Conservation (phyloP, 2,329 filamentous ascomycete genomes). For the Gyromitra esculenta region DNA sequence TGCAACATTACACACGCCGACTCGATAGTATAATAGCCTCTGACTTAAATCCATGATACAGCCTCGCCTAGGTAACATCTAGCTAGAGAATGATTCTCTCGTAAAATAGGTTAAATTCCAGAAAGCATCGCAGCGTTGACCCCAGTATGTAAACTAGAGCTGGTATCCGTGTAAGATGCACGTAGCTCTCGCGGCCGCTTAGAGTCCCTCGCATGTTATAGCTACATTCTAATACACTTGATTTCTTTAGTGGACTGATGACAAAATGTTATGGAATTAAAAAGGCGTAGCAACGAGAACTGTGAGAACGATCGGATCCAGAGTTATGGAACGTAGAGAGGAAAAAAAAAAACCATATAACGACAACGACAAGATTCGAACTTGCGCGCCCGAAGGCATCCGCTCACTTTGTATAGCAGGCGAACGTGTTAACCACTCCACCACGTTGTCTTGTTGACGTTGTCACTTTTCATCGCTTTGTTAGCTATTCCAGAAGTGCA, state of each 20-base stretch:
- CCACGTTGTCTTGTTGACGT: constrained; percentile 50
- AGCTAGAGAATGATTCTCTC: background rate
- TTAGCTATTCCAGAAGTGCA: background rate
- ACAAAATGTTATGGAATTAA: too few relatives aligned
- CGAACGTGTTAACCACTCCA: constrained; percentile 57
- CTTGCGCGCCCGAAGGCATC: constrained; percentile 56
- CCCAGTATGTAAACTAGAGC: too few relatives aligned
- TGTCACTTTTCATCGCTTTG: background rate
- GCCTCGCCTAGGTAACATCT: background rate
- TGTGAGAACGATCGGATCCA: background rate
- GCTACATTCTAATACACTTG: too few relatives aligned
- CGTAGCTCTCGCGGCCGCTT: too few relatives aligned
- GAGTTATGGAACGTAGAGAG: too few relatives aligned
- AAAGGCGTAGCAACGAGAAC: background rate
- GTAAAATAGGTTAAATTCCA: too few relatives aligned
- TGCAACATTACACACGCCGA: background rate
- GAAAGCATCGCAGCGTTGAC: too few relatives aligned
- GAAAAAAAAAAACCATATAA: constrained; percentile 26
- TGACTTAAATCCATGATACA: background rate
- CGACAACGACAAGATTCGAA: constrained; percentile 57
- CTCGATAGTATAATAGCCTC: background rate
- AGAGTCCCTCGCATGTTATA: too few relatives aligned
- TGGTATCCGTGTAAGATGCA: too few relatives aligned
- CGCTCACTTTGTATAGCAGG: constrained; percentile 55
- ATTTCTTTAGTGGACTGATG: too few relatives aligned